A percentile compares a stretch with the other conserved stretches of the same genome.
Evolutionary conservation across 169 alveolate species (phyloP).

Genomic region (Eimeria necatrix): DNA sequence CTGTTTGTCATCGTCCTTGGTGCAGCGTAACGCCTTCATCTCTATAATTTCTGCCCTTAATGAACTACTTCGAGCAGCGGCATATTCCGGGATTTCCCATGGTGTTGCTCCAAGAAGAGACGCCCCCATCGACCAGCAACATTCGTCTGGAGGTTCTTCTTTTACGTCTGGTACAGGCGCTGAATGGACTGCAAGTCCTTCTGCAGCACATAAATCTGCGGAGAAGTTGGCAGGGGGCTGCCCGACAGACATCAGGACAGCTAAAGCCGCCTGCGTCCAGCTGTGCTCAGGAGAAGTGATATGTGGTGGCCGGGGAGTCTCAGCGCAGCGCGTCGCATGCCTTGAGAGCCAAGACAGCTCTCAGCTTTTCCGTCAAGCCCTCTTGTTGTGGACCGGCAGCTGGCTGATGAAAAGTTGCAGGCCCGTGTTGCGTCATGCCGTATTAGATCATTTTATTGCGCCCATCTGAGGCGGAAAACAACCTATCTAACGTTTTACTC

Average conservation of each 20-base stretch:
- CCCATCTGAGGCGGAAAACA: neutral
- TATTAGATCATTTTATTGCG: slow-evolving; percentile 40
- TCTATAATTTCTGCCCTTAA: slow-evolving; percentile 35
- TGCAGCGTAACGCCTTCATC: slow-evolving; percentile 66
- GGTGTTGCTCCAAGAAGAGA: neutral
- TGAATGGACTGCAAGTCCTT: too few species aligned
- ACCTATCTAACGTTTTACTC: too few species aligned
- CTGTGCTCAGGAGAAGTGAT: neutral
- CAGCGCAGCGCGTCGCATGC: slow-evolving; percentile 20
- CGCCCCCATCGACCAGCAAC: too few species aligned
- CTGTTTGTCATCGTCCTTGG: neutral
- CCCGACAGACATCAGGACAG: neutral
- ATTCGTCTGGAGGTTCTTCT: too few species aligned
- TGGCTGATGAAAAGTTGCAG: slow-evolving; percentile 68
- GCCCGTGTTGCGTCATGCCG: slow-evolving; percentile 52
- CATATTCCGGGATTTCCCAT: neutral
- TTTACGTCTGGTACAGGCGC: too few species aligned
- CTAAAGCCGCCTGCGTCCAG: neutral
- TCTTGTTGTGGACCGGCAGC: slow-evolving; percentile 49
- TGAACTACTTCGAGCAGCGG: slow-evolving; percentile 51
- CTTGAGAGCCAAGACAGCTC: slow-evolving; percentile 14
- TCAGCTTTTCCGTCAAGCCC: slow-evolving; percentile 57
- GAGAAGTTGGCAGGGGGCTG: neutral
- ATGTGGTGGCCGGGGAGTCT: neutral
- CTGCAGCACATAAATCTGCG: neutral